These are phyloP conservation scores for Penicillium malachiteum DNA, from an alignment of 495 filamentous ascomycete species.

Conservation along the genomic window DNA sequence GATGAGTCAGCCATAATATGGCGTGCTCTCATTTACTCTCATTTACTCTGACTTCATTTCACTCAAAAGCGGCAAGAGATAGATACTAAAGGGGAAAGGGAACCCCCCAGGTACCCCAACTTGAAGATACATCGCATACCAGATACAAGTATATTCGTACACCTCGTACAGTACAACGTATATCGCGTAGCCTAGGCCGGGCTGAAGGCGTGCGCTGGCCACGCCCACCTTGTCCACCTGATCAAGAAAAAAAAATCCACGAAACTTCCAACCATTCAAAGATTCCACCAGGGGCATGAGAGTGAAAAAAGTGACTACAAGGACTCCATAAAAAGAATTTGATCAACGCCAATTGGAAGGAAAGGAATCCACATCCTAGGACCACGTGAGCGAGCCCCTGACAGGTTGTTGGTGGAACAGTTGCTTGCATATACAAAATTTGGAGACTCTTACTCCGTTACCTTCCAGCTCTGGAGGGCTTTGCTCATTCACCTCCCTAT, in stretches of 20 bases:
- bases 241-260: neutral
- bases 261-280: too few relatives aligned
- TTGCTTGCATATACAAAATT: neutral
- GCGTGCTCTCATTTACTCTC: neutral
- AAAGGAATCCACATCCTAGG: constrained; percentile 14
- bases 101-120: neutral
- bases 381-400: constrained; percentile 33
- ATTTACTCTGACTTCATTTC: neutral
- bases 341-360: constrained; percentile 8
- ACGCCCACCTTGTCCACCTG: neutral
- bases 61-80: neutral
- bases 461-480: neutral
- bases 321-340: neutral
- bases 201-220: too few relatives aligned
- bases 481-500: neutral
- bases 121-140: neutral
- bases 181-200: neutral
- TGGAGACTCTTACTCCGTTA: neutral
- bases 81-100: neutral
- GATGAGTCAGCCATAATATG: neutral
- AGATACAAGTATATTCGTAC: neutral
- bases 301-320: too few relatives aligned
- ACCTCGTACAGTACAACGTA: neutral
- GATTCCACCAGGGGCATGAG: too few relatives aligned
- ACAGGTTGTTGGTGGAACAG: constrained; percentile 22